Conservation (phyloP, 2,329 filamentous ascomycete genomes). For the Fusarium sp. region DNA sequence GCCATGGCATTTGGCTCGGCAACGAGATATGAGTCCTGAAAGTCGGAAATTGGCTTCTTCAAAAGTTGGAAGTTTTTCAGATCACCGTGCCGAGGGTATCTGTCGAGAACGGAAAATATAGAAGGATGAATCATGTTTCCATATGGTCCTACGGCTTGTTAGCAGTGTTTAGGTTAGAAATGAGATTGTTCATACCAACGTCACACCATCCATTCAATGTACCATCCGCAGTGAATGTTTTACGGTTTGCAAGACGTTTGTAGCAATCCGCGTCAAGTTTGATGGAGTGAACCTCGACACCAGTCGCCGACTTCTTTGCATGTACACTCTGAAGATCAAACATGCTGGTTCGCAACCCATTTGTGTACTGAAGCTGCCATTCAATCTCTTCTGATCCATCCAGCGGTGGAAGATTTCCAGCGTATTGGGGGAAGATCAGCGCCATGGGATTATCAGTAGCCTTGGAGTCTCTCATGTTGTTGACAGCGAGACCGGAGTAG, state of each 20-base stretch:
- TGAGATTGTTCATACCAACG: neutral
- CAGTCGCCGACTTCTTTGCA: neutral
- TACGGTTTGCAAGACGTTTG: conserved; percentile 25
- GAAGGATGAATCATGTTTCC: conserved; percentile 41
- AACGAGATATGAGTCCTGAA: conserved; percentile 32
- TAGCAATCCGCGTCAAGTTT: conserved; percentile 36
- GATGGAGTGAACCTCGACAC: conserved; percentile 20
- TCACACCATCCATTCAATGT: conserved; percentile 35
- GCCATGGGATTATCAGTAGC: conserved; percentile 18
- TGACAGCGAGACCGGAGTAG: conserved; percentile 19
- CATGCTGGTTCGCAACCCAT: conserved; percentile 38
- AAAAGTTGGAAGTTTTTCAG: conserved; percentile 28
- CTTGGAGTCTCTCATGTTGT: neutral
- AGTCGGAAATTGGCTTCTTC: conserved; percentile 35
- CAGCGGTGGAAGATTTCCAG: conserved; percentile 33
- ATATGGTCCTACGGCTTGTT: conserved; percentile 9
- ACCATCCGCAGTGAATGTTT: conserved; percentile 19
- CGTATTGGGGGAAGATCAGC: conserved; percentile 39
- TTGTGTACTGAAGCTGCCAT: conserved; percentile 36
- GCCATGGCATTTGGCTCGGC: conserved; percentile 17
- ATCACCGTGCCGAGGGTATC: conserved; percentile 37
- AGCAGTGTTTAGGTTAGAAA: neutral
- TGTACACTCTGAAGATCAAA: conserved; percentile 41
- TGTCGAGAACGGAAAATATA: conserved; percentile 39
- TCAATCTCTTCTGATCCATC: conserved; percentile 43